A percentile compares a stretch with the other conserved stretches of the same genome.
phyloP scores from a whole-genome alignment of 164 flowering plant genomes.

The Aristolochia fimbriata region DNA sequence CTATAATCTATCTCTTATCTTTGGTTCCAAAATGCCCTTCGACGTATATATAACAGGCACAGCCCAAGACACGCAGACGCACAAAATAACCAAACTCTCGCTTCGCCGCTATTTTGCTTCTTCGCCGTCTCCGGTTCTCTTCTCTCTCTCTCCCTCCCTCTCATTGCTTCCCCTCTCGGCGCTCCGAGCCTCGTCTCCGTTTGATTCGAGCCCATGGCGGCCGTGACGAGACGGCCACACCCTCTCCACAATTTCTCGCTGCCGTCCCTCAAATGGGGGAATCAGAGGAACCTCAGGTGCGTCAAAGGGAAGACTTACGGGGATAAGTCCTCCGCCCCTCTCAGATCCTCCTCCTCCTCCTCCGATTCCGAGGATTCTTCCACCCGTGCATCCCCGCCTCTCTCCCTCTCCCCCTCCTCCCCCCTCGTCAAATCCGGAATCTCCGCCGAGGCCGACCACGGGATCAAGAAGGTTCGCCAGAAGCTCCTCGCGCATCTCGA shows the following conservation, averaged over 20 bases:
- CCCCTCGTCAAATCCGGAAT: not conserved
- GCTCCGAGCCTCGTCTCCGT: too few relatives aligned
- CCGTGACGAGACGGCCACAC: not conserved
- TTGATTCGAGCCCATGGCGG: not conserved
- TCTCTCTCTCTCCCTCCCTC: not conserved
- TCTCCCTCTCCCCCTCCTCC: constrained; percentile 2
- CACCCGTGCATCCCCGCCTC: not conserved
- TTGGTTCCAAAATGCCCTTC: too few relatives aligned
- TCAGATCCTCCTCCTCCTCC: not conserved
- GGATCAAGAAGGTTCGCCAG: constrained; percentile 44
- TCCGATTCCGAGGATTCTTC: not conserved
- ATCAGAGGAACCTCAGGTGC: constrained; percentile 38
- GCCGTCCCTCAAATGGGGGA: constrained; percentile 59
- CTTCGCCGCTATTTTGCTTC: too few relatives aligned
- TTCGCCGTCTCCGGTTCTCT: not conserved
- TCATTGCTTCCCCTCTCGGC: not conserved
- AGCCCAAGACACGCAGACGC: too few relatives aligned
- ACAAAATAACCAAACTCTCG: too few relatives aligned
- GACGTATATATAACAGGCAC: too few relatives aligned
- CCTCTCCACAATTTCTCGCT: constrained; percentile 60
- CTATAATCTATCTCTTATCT: too few relatives aligned
- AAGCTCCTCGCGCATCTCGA: constrained; percentile 48
- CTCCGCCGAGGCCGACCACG: constrained; percentile 15
- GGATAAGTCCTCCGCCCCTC: not conserved
- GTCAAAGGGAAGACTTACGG: not conserved